Evolutionary conservation across 2,329 filamentous ascomycete genomes (phyloP), one percentile per base, ranked within the genome.

Genomic region (Coleophoma crateriformis): DNA sequence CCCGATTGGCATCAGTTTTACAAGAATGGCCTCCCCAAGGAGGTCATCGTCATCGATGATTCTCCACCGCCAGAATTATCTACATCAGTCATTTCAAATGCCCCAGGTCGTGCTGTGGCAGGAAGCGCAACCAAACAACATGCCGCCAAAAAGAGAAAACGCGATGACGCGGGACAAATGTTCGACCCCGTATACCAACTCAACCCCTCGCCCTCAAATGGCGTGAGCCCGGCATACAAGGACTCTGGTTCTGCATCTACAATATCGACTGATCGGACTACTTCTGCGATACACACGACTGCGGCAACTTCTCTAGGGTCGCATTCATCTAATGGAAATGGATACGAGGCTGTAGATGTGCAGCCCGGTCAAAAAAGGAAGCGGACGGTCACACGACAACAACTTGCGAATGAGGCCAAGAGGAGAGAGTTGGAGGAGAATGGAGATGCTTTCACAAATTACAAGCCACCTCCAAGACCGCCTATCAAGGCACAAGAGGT

Each of bases 401-500:
- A 91, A 57, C 78, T 85, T 49, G 87, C 88, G 61, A 88, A 90
- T 64, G 88, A 95, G 66, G 85, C 88, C 48, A 92, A 90, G 66
- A 78, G 85, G 58, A 80, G 86, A 60, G 88, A 94, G 61, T 72
- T 87, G 41, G 87, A 90, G 61, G 76, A 76, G 20, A 76, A 83
- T 37, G 80, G 81, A 20, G 85, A 91, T 65, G 82, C 85, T 17
- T 88, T 85, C 63, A 76, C 83, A 56, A 87, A 81, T 56, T 97
- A 97, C 65, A 80, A 90, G 46, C 91, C 94, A 40, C 94, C 92
- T 7, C 84, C 89, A 1, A 87, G 89, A 56, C 92, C 92, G 3
- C 85, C 89, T 4, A 90, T 94, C 72, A 97, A 99, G 74, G 88
- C 91, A 17, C 83, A 85, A 60, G 88, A 92, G 53, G 87, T 92